These are phyloP conservation scores for Malassezia yamatoensis DNA, from an alignment of 1,284 basidiomycete genomes.

Conservation along the genomic window DNA sequence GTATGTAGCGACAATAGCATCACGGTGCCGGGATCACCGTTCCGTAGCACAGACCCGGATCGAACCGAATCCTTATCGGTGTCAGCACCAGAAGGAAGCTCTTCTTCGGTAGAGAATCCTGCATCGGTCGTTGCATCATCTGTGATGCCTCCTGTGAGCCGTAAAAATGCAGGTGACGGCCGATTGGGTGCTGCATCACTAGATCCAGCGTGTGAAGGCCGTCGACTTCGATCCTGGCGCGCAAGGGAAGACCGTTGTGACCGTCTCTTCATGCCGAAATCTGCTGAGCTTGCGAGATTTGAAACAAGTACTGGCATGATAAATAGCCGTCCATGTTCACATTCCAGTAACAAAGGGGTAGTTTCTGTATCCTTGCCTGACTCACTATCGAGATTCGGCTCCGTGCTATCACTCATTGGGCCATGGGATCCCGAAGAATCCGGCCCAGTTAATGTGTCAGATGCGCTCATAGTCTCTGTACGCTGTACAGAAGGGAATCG, in stretches of 20 bases:
- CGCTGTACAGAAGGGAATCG: not conserved
- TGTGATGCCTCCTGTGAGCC: not conserved
- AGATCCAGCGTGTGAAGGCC: not conserved
- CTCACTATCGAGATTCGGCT: no score
- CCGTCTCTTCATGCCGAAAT: not conserved
- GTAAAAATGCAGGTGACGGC: not conserved
- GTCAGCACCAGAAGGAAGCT: conserved; percentile 1
- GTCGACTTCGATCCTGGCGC: conserved; percentile 4
- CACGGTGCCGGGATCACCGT: not conserved
- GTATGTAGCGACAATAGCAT: conserved; percentile 10
- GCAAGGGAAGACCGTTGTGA: not conserved
- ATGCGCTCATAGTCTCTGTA: not conserved
- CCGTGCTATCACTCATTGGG: no score
- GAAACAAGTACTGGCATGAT: conserved; percentile 1
- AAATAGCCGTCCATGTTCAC: conserved; percentile 9
- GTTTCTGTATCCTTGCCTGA: not conserved
- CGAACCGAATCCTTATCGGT: conserved; percentile 12
- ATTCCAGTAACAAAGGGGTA: not conserved
- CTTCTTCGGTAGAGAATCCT: conserved; percentile 15
- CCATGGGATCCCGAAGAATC: no score
- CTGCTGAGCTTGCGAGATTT: not conserved
- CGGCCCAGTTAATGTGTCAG: not conserved
- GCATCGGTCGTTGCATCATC: conserved; percentile 6
- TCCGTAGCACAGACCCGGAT: not conserved
- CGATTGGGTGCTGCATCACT: not conserved